Evolutionary conservation across 2,329 filamentous ascomycete genomes (phyloP).

Genomic region (Arthrinium phaeospermum): DNA sequence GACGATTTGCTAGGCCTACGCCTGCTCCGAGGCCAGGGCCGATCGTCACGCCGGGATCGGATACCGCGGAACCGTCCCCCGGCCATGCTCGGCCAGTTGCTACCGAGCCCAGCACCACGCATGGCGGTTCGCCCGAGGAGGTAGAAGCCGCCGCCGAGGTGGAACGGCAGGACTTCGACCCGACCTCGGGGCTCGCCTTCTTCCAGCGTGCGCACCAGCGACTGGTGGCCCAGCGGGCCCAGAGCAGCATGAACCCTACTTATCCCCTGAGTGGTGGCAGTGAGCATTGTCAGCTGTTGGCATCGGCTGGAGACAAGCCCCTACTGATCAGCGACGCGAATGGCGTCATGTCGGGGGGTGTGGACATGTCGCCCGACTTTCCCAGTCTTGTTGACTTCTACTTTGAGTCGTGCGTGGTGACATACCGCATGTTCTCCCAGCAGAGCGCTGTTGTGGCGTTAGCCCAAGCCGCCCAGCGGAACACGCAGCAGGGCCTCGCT

Average conservation of each 20-base stretch:
- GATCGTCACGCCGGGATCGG: not conserved
- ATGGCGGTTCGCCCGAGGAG: constrained; percentile 28
- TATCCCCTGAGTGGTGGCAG: constrained; percentile 25
- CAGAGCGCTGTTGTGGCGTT: not conserved
- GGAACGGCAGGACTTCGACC: constrained; percentile 61
- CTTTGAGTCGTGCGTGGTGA: constrained; percentile 23
- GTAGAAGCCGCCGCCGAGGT: constrained; percentile 43
- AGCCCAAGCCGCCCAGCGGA: constrained; percentile 32
- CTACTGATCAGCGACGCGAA: constrained; percentile 24
- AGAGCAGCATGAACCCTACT: not conserved
- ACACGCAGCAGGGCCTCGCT: not conserved
- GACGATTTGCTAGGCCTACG: too few relatives aligned
- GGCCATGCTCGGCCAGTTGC: not conserved
- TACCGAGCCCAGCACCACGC: constrained; percentile 16
- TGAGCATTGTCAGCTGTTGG: constrained; percentile 34
- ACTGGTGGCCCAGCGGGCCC: not conserved
- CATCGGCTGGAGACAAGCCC: constrained; percentile 38
- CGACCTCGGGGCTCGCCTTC: constrained; percentile 61
- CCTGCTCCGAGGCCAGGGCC: too few relatives aligned
- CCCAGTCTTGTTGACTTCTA: constrained; percentile 21
- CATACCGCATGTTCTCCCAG: constrained; percentile 21
- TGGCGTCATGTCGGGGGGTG: not conserved
- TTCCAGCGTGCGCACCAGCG: constrained; percentile 50
- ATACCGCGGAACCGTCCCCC: not conserved
- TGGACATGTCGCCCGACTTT: constrained; percentile 5